Evolutionary conservation across 768 basidiomycete genomes (phyloP).

Genomic region (Amanita subjunquillea): DNA sequence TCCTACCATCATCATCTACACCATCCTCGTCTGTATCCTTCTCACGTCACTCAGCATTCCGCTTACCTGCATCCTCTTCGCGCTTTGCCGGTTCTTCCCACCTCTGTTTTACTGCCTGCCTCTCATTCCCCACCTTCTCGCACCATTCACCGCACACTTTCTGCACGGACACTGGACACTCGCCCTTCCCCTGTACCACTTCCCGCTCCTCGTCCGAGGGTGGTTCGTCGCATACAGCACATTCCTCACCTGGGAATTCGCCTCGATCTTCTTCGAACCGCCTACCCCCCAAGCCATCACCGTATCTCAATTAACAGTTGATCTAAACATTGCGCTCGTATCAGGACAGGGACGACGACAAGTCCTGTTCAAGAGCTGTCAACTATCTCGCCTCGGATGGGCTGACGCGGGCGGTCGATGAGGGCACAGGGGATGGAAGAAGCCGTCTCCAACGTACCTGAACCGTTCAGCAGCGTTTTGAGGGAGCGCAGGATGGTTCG

Average conservation of each 20-base stretch:
- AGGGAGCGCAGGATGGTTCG: slow-evolving; percentile 8
- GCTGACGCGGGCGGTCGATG: no score
- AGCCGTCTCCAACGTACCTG: no score
- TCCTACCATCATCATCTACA: no score
- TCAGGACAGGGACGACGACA: slow-evolving; percentile 46
- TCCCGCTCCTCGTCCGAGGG: slow-evolving; percentile 32
- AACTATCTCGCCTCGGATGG: no score
- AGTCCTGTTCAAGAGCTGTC: no score
- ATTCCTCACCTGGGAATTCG: slow-evolving; percentile 50
- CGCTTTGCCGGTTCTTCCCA: slow-evolving; percentile 30
- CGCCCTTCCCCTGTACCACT: slow-evolving; percentile 35
- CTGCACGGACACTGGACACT: slow-evolving; percentile 45
- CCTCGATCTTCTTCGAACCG: slow-evolving; percentile 49
- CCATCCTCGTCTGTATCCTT: slow-evolving; percentile 28
- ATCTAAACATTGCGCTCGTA: slow-evolving; percentile 46
- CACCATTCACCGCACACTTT: slow-evolving; percentile 58
- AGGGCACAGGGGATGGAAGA: no score
- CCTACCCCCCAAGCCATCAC: slow-evolving; percentile 46
- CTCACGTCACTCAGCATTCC: slow-evolving; percentile 28
- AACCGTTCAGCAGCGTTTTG: slow-evolving; percentile 29
- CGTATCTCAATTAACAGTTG: slow-evolving; percentile 32
- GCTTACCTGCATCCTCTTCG: slow-evolving; percentile 35
- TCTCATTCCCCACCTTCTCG: slow-evolving; percentile 35
- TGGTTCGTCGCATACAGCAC: slow-evolving; percentile 45
- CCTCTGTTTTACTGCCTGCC: slow-evolving; percentile 50